These are phyloP conservation scores for Daldinia decipiens DNA, from an alignment of 495 filamentous ascomycete species.

Conservation along the genomic window DNA sequence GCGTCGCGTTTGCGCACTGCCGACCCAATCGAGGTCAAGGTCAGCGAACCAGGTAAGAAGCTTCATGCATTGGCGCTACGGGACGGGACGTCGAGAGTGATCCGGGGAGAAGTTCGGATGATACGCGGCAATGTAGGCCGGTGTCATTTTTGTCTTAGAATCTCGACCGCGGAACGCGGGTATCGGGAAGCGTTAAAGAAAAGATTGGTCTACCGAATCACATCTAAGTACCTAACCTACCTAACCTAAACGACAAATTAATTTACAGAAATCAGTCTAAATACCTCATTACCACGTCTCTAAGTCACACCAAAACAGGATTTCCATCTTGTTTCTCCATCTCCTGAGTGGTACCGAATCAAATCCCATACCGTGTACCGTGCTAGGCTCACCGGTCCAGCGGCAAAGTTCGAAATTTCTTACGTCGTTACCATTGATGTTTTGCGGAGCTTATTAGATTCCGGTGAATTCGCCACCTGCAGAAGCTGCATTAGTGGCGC, in stretches of 20 bases:
- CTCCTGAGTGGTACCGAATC: neutral
- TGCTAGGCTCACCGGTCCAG: conserved; percentile 19
- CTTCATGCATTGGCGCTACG: conserved; percentile 25
- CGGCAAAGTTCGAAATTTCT: conserved; percentile 6
- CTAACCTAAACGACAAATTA: neutral
- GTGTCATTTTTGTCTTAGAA: conserved; percentile 8
- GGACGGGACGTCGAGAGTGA: conserved; percentile 24
- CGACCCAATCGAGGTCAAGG: conserved; percentile 2
- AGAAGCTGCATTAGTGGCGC: conserved; percentile 33
- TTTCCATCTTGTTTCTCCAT: neutral
- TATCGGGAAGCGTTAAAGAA: neutral
- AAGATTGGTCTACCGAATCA: neutral
- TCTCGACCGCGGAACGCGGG: neutral
- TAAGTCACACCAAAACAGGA: neutral
- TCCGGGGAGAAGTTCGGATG: conserved; percentile 18
- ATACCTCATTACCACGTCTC: neutral
- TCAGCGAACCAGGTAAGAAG: conserved; percentile 20
- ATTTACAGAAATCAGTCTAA: neutral
- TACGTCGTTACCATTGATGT: neutral
- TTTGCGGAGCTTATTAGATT: conserved; percentile 10
- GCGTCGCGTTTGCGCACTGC: conserved; percentile 1
- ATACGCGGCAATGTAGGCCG: conserved; percentile 25
- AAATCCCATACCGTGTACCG: neutral
- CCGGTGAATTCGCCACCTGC: conserved; percentile 30
- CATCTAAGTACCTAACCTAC: neutral